phyloP scores from a whole-genome alignment of 495 filamentous ascomycete genomes.

The Talaromyces thailandensis region DNA sequence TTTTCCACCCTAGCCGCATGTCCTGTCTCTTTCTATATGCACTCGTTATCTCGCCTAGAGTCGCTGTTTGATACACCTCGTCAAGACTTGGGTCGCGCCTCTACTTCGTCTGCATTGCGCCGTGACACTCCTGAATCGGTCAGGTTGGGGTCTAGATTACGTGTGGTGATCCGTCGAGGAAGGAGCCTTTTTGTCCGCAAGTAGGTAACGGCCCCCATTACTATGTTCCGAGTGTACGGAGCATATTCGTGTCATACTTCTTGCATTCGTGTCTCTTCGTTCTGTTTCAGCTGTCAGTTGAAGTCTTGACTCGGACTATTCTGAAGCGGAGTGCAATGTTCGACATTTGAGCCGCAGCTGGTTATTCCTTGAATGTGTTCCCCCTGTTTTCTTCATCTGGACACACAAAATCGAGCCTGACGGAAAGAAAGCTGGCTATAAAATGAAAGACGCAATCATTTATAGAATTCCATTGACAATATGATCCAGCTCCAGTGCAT shows the following conservation, averaged over 20 bases:
- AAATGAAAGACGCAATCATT: neutral
- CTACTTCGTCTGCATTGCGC: neutral
- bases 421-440: neutral
- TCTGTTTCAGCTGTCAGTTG: neutral
- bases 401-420: neutral
- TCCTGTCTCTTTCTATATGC: neutral
- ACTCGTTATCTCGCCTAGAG: neutral
- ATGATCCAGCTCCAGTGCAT: neutral
- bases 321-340: neutral
- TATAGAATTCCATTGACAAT: neutral
- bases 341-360: neutral
- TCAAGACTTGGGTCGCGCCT: neutral
- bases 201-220: constrained; percentile 17
- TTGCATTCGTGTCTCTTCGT: neutral
- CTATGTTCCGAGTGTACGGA: neutral
- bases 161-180: constrained; percentile 30
- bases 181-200: constrained; percentile 30
- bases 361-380: neutral
- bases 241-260: neutral
- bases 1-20: neutral
- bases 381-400: no score
- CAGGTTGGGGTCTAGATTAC: constrained; percentile 7
- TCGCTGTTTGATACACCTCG: neutral
- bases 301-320: neutral
- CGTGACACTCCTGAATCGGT: neutral